Conservation (phyloP, 352 stramenopile genomes). For the Phytophthora vignae region DNA sequence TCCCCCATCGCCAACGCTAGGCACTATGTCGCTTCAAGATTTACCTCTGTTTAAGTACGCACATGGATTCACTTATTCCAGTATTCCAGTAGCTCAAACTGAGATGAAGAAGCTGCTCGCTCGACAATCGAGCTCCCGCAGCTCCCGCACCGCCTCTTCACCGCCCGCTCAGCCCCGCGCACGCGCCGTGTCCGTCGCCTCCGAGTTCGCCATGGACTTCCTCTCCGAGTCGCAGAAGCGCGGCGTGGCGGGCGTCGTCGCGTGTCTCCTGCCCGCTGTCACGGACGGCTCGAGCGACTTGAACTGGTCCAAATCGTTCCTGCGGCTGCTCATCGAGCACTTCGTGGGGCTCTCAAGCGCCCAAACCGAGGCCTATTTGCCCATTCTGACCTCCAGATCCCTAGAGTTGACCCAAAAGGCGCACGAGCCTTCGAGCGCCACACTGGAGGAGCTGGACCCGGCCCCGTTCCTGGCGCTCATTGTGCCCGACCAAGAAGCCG, state of each 20-base stretch:
- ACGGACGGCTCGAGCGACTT: constrained; percentile 68
- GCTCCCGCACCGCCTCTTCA: no score
- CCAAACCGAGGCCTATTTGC: constrained; percentile 74
- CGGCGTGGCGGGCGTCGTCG: constrained; percentile 69
- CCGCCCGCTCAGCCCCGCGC: no score
- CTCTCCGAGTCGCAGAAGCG: constrained; percentile 70
- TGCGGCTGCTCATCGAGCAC: constrained; percentile 66
- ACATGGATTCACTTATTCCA: no score
- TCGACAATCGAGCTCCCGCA: background rate
- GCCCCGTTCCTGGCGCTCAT: constrained; percentile 71
- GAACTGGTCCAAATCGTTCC: constrained; percentile 71
- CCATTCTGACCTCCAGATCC: constrained; percentile 64
- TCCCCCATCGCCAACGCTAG: constrained; percentile 21
- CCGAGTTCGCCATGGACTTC: constrained; percentile 37
- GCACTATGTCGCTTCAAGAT: background rate
- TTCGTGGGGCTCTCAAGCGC: constrained; percentile 63
- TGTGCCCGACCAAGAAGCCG: constrained; percentile 37
- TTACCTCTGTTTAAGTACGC: no score
- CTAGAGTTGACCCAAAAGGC: constrained; percentile 28
- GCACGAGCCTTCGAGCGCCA: constrained; percentile 24
- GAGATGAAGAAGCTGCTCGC: constrained; percentile 38
- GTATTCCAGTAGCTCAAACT: no score
- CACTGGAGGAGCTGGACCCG: constrained; percentile 50
- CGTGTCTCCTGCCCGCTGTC: constrained; percentile 70
- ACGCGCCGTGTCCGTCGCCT: constrained; percentile 1